These are phyloP conservation scores for Durusdinium trenchii DNA, from an alignment of 73 alveolate species.

Conservation along the genomic window DNA sequence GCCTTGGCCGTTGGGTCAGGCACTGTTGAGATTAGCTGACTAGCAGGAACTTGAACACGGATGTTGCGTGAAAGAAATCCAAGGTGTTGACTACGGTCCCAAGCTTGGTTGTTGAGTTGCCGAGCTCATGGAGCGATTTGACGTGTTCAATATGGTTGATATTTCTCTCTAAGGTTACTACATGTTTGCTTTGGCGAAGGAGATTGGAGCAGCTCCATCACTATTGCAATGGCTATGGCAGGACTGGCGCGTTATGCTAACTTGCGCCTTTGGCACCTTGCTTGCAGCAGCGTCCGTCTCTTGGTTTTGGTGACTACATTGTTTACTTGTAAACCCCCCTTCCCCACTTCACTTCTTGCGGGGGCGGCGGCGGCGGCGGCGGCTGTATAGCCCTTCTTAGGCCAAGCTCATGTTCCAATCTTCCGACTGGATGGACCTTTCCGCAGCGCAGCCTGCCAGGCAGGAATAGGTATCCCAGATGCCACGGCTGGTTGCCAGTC, in stretches of 20 bases:
- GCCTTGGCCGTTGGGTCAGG: background rate
- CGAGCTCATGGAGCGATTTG: background rate
- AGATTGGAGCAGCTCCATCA: slow-evolving; percentile 56
- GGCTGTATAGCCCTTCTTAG: background rate
- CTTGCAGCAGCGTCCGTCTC: background rate
- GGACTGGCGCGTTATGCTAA: slow-evolving; percentile 69
- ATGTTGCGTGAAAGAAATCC: too few species aligned
- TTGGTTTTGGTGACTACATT: too few species aligned
- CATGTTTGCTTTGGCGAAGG: slow-evolving; percentile 72
- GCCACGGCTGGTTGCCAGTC: background rate
- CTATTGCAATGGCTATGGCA: slow-evolving; percentile 34
- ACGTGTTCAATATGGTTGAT: background rate
- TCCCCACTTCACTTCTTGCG: background rate
- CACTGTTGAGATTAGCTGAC: background rate
- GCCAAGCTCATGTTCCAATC: slow-evolving; percentile 80
- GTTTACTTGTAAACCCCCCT: background rate
- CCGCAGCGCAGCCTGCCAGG: slow-evolving; percentile 83
- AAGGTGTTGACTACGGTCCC: background rate
- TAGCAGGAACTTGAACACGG: background rate
- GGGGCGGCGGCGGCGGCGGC: background rate
- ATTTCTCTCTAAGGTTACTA: slow-evolving; percentile 50
- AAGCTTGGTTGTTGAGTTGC: background rate
- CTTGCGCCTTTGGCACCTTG: slow-evolving; percentile 51
- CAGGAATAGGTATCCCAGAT: background rate
- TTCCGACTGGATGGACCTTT: slow-evolving; percentile 78